Conservation (phyloP, 768 basidiomycete genomes). For the Phaeotremella skinneri region DNA sequence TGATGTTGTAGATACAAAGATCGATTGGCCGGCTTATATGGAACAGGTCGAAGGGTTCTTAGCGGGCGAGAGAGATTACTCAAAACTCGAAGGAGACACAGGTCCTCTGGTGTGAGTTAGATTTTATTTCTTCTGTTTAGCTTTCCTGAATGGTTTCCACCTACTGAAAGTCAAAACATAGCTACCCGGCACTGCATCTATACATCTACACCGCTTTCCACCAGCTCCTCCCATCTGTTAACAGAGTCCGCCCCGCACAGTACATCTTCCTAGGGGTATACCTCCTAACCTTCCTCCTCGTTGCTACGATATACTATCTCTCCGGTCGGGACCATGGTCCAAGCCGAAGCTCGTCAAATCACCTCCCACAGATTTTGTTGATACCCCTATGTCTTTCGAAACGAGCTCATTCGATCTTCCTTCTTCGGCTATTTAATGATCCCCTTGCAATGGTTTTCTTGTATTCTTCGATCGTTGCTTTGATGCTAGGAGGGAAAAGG, state of each 20-base stretch:
- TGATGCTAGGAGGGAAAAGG: slow-evolving; percentile 62
- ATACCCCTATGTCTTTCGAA: slow-evolving; percentile 78
- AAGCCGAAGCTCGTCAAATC: slow-evolving; percentile 55
- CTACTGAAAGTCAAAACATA: slow-evolving; percentile 46
- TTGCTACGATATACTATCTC: slow-evolving; percentile 64
- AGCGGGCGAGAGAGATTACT: slow-evolving; percentile 79
- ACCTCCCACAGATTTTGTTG: slow-evolving; percentile 54
- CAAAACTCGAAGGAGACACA: slow-evolving; percentile 77
- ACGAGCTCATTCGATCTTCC: slow-evolving; percentile 87
- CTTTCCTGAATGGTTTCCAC: slow-evolving; percentile 6
- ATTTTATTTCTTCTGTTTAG: not conserved
- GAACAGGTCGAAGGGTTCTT: slow-evolving; percentile 74
- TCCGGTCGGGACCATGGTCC: slow-evolving; percentile 18
- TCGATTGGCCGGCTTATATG: slow-evolving; percentile 98
- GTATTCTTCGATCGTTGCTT: slow-evolving; percentile 63
- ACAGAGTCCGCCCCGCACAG: slow-evolving; percentile 62
- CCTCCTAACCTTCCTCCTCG: slow-evolving; percentile 62
- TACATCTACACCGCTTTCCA: slow-evolving; percentile 74
- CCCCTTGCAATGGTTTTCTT: slow-evolving; percentile 63
- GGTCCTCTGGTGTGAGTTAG: slow-evolving; percentile 83
- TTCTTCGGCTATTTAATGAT: slow-evolving; percentile 90
- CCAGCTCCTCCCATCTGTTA: slow-evolving; percentile 58
- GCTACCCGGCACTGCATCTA: slow-evolving; percentile 93
- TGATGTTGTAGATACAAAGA: slow-evolving; percentile 91
- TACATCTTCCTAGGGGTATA: slow-evolving; percentile 76